phyloP scores from a whole-genome alignment of 176 grass and related monocot genomes.

The Avena eriantha region DNA sequence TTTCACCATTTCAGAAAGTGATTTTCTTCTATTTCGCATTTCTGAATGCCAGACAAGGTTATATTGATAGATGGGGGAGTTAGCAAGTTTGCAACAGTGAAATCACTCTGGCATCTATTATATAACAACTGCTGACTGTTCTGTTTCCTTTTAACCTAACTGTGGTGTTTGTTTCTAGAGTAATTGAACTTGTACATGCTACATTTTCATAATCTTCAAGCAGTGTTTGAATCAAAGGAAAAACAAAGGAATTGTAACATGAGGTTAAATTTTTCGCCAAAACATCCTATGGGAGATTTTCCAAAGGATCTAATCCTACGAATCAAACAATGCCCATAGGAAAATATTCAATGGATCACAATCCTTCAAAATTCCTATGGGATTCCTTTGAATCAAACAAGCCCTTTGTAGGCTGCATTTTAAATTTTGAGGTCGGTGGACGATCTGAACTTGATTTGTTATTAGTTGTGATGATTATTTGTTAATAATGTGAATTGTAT shows the following conservation, averaged over 20 bases:
- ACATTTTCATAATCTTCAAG: not conserved
- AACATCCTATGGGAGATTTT: too few relatives aligned
- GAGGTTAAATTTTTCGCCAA: too few relatives aligned
- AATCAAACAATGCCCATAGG: too few relatives aligned
- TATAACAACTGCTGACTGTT: not conserved
- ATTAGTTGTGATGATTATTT: constrained; percentile 34
- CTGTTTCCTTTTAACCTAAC: not conserved
- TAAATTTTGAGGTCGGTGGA: not conserved
- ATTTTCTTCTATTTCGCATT: constrained; percentile 20
- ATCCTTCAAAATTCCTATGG: too few relatives aligned
- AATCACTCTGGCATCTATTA: constrained; percentile 10
- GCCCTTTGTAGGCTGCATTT: not conserved
- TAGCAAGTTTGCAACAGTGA: constrained; percentile 6
- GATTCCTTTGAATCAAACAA: too few relatives aligned
- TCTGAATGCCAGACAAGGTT: not conserved
- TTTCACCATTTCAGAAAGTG: not conserved
- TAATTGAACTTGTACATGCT: not conserved
- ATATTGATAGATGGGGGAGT: constrained; percentile 14
- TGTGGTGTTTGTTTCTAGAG: not conserved
- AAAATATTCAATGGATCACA: too few relatives aligned
- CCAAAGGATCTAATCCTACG: too few relatives aligned
- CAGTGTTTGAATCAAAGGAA: too few relatives aligned
- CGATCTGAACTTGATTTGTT: constrained; percentile 36
- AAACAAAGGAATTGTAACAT: too few relatives aligned
- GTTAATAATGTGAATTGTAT: constrained; percentile 17